Conservation (phyloP, 805 yeast genomes). For the Lachancea kluyveri region DNA sequence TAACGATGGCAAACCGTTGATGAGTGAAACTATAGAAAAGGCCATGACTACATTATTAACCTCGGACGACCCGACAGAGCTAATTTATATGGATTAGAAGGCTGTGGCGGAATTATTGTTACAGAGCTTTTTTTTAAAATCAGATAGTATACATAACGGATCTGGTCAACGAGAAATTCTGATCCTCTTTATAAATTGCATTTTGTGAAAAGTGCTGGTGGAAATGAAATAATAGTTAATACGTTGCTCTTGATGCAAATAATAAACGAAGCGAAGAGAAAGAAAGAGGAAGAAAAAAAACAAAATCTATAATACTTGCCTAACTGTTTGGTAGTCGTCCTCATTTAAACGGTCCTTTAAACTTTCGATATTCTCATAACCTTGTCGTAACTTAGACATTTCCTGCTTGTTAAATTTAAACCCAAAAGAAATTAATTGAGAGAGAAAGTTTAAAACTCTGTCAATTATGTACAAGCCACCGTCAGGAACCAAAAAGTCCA, state of each 20-base stretch:
- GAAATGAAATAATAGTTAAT: constrained; percentile 7
- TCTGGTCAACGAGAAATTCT: too few species aligned
- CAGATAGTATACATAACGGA: too few species aligned
- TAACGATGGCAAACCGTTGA: constrained; percentile 38
- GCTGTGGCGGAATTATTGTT: too few species aligned
- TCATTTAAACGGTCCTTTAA: constrained; percentile 44
- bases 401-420: constrained; percentile 44
- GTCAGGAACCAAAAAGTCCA: constrained; percentile 24
- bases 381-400: constrained; percentile 29
- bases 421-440: constrained; percentile 38
- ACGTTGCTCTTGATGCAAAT: not conserved
- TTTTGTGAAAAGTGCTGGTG: constrained; percentile 31
- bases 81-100: constrained; percentile 7
- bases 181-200: constrained; percentile 29
- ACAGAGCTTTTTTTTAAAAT: too few species aligned
- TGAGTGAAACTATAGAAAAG: constrained; percentile 45
- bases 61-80: constrained; percentile 44
- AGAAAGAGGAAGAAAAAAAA: not conserved
- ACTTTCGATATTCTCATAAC: constrained; percentile 35
- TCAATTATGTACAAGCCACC: constrained; percentile 46
- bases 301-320: constrained; percentile 35
- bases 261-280: not conserved
- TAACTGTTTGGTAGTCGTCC: constrained; percentile 47
- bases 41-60: constrained; percentile 43
- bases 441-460: constrained; percentile 46